Base-by-base conservation (phyloP, 306 rosid genomes). In the Geum urbanum region DNA sequence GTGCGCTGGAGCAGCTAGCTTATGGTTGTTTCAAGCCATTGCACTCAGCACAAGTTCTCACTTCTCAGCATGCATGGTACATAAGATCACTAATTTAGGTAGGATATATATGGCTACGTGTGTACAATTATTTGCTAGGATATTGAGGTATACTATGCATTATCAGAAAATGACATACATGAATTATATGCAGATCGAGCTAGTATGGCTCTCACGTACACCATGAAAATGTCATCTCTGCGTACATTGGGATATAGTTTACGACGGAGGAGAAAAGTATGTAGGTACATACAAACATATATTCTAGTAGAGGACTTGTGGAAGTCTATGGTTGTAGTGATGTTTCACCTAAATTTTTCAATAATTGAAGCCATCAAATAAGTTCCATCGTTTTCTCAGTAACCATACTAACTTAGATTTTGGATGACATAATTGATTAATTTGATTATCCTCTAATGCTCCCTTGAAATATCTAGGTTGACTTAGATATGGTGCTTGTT, bases 301-400 rank as follows among this genome's bases (percentile, higher is more conserved):
- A n/a, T n/a, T n/a, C n/a, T n/a, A n/a, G 18, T 27, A 11, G 41
- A 22, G 40, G 5, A 11, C 62, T 56, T 56, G 41, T 5, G 27
- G 27, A 24, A 11, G 18, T 24, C 63, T 27, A 56, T 15, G 63
- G 63, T 56, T 57, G 63, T 11, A 41, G 63, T 63, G 73, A 69
- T 69, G 24, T 53, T 20, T 69, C 73, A 54, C 63, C 73, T 41
- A 54, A 54, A 19, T 52, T 20, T 14, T 69, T 69, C 10, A 69
- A 54, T 54, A 7, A 18, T 54, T 53, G 63, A 40, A 54, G 51
- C 73, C 53, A 3, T 48, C 3, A 63, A 18, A 19, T 69, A 55
- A 54, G 44, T 54, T 22, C 20, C 0, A 14, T 69, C 11, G 63
- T 54, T 41, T 69, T 69, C 53, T 24, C 63, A 43, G 27, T n/a